These are phyloP conservation scores for Hypsizygus marmoreus DNA, from an alignment of 768 basidiomycete species.

Conservation along the genomic window DNA sequence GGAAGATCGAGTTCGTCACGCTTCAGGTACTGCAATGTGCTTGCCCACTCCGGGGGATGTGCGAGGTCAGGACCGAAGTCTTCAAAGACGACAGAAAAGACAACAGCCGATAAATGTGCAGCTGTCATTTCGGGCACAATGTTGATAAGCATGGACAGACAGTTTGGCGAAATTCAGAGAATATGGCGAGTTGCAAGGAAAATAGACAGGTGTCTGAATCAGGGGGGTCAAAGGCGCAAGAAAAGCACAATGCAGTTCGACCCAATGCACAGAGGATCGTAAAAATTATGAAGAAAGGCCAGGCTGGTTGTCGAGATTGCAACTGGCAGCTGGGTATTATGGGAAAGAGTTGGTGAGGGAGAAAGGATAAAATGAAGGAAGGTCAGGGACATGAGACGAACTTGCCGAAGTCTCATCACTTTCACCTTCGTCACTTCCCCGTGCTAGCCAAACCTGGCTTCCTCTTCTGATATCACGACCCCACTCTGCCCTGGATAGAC, in stretches of 20 bases:
- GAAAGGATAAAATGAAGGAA: slow-evolving; percentile 5
- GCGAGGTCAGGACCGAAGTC: slow-evolving; percentile 48
- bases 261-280: background rate
- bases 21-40: slow-evolving; percentile 52
- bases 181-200: background rate
- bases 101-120: slow-evolving; percentile 50
- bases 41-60: slow-evolving; percentile 54
- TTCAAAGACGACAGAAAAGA: slow-evolving; percentile 59
- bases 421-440: slow-evolving; percentile 8
- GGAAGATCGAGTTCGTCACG: slow-evolving; percentile 57
- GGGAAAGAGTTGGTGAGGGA: slow-evolving; percentile 2
- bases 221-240: too few relatives aligned
- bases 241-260: background rate
- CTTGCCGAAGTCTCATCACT: slow-evolving; percentile 18
- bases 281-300: background rate
- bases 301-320: slow-evolving; percentile 1
- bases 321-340: slow-evolving; percentile 1
- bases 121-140: slow-evolving; percentile 11
- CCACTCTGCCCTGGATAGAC: too few relatives aligned
- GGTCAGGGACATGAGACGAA: slow-evolving; percentile 17
- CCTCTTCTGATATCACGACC: slow-evolving; percentile 2
- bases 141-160: slow-evolving; percentile 20
- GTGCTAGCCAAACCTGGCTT: slow-evolving; percentile 12
- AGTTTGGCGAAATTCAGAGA: slow-evolving; percentile 1
- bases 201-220: too few relatives aligned